Percentiles rank a stretch among this genome's conserved stretches.
phyloP scores from a whole-genome alignment of 139 green algal genomes.

The Helicosporidium sp. region DNA sequence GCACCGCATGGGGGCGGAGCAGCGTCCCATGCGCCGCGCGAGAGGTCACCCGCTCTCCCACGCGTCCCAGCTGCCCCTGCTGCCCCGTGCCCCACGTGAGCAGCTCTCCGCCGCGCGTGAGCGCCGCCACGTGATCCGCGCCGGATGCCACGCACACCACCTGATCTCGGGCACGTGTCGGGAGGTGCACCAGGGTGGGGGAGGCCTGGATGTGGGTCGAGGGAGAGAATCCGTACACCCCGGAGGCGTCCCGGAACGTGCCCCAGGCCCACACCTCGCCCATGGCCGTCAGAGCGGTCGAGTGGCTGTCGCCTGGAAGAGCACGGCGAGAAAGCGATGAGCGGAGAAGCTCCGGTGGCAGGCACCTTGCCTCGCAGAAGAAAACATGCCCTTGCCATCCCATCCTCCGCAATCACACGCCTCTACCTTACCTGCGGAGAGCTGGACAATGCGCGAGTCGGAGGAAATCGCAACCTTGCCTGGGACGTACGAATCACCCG shows the following conservation, averaged over 20 bases:
- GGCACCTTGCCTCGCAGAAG: too few relatives aligned
- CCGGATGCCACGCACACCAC: conserved; percentile 40
- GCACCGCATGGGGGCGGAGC: conserved; percentile 23
- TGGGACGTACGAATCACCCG: conserved; percentile 25
- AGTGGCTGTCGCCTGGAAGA: conserved; percentile 62
- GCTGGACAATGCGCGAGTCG: conserved; percentile 28
- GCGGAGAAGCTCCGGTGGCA: too few relatives aligned
- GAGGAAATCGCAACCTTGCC: conserved; percentile 23
- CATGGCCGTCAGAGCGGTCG: conserved; percentile 36
- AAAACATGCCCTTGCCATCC: too few relatives aligned
- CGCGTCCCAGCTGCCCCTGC: conserved; percentile 62
- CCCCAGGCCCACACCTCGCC: conserved; percentile 68
- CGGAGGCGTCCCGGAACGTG: conserved; percentile 51
- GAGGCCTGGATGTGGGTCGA: conserved; percentile 16
- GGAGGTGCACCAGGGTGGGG: conserved; percentile 25
- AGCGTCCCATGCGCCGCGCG: conserved; percentile 18
- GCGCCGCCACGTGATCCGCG: conserved; percentile 41
- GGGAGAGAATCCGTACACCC: conserved; percentile 44
- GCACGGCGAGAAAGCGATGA: too few relatives aligned
- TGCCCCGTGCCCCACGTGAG: conserved; percentile 60
- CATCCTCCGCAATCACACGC: too few relatives aligned
- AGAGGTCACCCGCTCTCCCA: conserved; percentile 20
- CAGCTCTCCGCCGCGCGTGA: conserved; percentile 35
- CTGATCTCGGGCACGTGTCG: conserved; percentile 12
- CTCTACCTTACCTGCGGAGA: conserved; percentile 33